Base-by-base conservation (phyloP, 768 basidiomycete species). In the Lentinula aciculospora region DNA sequence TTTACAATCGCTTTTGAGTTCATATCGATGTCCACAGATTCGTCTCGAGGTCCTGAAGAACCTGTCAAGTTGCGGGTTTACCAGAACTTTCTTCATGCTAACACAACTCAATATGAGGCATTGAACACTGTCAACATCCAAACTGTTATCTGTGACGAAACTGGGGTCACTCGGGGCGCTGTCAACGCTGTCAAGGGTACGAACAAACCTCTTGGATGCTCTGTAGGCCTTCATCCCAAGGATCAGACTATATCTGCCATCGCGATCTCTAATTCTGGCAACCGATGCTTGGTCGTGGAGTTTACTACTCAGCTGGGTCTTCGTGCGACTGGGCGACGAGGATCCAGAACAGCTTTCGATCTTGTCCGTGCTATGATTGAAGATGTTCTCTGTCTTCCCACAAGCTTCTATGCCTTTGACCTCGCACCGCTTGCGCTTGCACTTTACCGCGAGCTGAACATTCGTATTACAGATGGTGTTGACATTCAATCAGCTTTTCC, bases 401-500 rank as follows among this genome's bases (percentile, higher is more conserved):
- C 66, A 7, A 76, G 76, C 13, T 64, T 83, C 44, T 78, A 75
- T 46, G 81, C 79, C 0, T 86, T 88, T 62, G 79, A 83, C 63
- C 72, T 84, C 62, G 80, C 65, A 1, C 75, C 74, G 0, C 65
- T 86, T 15, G 72, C 78, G 0, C 72, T 84, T 66, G 72, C 77
- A 0, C 71, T 88, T 4, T 78, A 74, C 62, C 62, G 59, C 34
- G 74, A 80, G 37, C 67, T 75, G 42, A 63, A 66, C 1, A 61
- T 85, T 23, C 74, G 74, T 37, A 62, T 86, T 42, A 64, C 67
- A 6, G 74, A 77, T 29, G 83, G 74, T n/a, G 66, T 86, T 37
- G 83, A 86, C 63, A 75, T 88, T 21, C 83, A 86, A 61, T 80
- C 79, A 3, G 77, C 72, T 2, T 78, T 78, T 62, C 69, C 72